phyloP scores from a whole-genome alignment of 176 grass and related monocot species.

The Microstegium vimineum region DNA sequence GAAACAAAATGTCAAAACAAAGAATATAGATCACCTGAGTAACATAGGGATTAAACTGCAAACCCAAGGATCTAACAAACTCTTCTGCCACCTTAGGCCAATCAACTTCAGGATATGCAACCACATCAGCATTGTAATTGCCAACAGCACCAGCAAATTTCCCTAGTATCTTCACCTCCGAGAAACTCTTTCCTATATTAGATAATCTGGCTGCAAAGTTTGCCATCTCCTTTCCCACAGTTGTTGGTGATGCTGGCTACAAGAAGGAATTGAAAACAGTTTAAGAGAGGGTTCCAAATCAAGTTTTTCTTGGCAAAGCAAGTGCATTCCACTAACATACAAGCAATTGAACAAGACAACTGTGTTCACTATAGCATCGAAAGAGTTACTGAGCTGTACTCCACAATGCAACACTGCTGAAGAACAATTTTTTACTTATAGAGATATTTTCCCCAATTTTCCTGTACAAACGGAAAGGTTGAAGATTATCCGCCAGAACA shows the following conservation, averaged over 20 bases:
- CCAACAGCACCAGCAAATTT: slow-evolving; percentile 74
- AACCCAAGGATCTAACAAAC: slow-evolving; percentile 75
- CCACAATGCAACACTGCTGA: background rate
- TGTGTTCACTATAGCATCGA: background rate
- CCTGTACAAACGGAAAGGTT: background rate
- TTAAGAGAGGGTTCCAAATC: background rate
- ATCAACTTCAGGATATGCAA: slow-evolving; percentile 77
- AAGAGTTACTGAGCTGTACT: background rate
- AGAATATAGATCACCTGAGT: slow-evolving; percentile 67
- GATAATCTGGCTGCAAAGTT: slow-evolving; percentile 78
- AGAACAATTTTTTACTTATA: background rate
- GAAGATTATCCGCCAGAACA: background rate
- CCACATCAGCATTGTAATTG: slow-evolving; percentile 93
- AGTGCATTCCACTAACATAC: slow-evolving; percentile 7
- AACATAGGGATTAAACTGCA: slow-evolving; percentile 86
- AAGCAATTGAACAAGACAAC: background rate
- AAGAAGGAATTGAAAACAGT: slow-evolving; percentile 21
- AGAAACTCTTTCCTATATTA: slow-evolving; percentile 55
- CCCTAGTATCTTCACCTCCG: slow-evolving; percentile 14
- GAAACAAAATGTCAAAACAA: background rate
- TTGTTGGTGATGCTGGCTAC: slow-evolving; percentile 95
- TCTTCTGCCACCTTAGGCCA: slow-evolving; percentile 81
- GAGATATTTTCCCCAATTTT: background rate
- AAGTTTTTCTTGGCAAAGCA: background rate
- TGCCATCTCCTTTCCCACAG: slow-evolving; percentile 96